Evolutionary conservation across 1,284 basidiomycete genomes (phyloP).

Genomic region (Retiboletus flavoniger): DNA sequence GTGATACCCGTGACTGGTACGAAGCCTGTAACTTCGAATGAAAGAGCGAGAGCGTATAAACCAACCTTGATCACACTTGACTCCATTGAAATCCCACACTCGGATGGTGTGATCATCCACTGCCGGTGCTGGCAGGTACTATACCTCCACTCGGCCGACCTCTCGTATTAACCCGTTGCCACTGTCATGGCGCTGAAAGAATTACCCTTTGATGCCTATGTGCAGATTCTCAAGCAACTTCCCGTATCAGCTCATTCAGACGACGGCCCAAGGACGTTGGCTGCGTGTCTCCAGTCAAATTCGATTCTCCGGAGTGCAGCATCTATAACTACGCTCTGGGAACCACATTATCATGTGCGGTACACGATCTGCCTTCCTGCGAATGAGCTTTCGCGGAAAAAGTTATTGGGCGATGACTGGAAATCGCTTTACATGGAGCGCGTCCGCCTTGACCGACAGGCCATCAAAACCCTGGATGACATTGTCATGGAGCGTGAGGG

Average conservation of each 20-base stretch:
- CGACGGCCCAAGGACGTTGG: constrained; percentile 24
- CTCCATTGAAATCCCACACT: constrained; percentile 6
- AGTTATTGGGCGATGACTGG: constrained; percentile 41
- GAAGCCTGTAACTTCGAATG: not conserved
- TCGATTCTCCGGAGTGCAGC: constrained; percentile 30
- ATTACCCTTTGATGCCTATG: constrained; percentile 34
- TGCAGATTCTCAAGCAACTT: constrained; percentile 32
- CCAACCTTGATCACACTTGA: not conserved
- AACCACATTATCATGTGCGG: constrained; percentile 46
- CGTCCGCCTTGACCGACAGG: constrained; percentile 43
- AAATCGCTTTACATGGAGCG: constrained; percentile 46
- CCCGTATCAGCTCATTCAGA: constrained; percentile 23
- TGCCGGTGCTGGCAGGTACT: not conserved
- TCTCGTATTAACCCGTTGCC: not conserved
- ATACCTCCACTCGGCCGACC: not conserved
- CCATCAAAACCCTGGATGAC: constrained; percentile 40
- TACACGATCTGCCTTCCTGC: constrained; percentile 44
- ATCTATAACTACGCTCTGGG: constrained; percentile 42
- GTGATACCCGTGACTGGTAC: not conserved
- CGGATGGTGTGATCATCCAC: not conserved
- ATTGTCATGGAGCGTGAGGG: constrained; percentile 38
- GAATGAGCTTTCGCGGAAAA: constrained; percentile 38
- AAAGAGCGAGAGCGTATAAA: too few relatives aligned
- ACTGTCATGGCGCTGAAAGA: constrained; percentile 22
- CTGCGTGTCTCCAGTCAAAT: constrained; percentile 27